Evolutionary conservation across 2,329 filamentous ascomycete genomes (phyloP), one percentile per base, ranked within the genome.

Genomic region (Penicillium thymicola): DNA sequence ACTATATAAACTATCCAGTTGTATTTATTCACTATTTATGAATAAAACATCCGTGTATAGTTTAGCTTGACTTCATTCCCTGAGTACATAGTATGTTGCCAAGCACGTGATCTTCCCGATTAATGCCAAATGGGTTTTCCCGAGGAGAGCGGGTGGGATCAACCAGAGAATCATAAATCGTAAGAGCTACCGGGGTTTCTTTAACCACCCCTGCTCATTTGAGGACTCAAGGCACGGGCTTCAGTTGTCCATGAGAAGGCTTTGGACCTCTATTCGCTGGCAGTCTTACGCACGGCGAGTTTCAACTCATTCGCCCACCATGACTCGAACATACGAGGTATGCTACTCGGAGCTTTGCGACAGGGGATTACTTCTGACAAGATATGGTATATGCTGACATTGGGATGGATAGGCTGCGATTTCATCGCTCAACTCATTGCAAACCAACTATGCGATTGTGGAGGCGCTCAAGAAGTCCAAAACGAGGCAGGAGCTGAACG

Each of bases 401-500:
- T 32, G 5, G 4, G 25, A 41, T 34, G 18, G 30, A n/a, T 73
- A 87, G 75, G 84, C 86, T 64, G 92, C 92, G 37, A 85, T 96
- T 38, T 73, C 81, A 52, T 86, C 87, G 55, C 84, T 96, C 64
- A 88, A 90, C 64, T 84, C 85, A 47, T 81, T 96, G 52, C 89
- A 93, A 67, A 88, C 89, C 54, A 96, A 96, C 72, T 88, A 86
- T 65, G 82, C 87, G 38, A 79, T 89, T 57, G 83, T 97, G 18
- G 86, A 96, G 70, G 86, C 88, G 49, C 86, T 94, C 50, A 83
- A 86, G 53, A 89, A 89, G 46, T 63, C 67, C 10, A 64, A 54
- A 71, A 88, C 88, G 18, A 89, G 90, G 21, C 78, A 86, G 60
- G 83, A 81, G 28, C 85, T 89, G 76, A 95, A 96, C 69, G 80